These are phyloP conservation scores for Suillus cothurnatus DNA, from an alignment of 768 basidiomycete species.

Conservation along the genomic window DNA sequence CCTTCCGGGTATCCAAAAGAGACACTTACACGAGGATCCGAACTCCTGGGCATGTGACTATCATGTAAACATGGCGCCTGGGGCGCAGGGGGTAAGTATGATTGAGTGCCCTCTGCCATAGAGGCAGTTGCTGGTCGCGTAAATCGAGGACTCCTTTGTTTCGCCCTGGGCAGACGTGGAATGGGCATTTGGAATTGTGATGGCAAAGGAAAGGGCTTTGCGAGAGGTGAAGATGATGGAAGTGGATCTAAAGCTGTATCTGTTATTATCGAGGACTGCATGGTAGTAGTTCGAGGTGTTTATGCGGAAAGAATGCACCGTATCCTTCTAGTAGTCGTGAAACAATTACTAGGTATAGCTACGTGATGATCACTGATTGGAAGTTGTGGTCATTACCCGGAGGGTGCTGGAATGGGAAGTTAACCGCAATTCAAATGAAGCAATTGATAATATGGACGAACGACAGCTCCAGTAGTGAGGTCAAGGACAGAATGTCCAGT, in stretches of 20 bases:
- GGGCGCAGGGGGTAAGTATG: slow-evolving; percentile 45
- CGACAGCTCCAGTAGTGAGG: not conserved
- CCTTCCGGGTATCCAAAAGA: not conserved
- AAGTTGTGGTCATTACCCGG: slow-evolving; percentile 13
- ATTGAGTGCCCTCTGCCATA: slow-evolving; percentile 40
- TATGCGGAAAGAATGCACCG: not conserved
- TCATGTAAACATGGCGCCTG: not conserved
- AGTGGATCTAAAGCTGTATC: slow-evolving; percentile 8
- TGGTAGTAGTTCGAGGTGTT: slow-evolving; percentile 7
- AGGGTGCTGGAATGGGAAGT: slow-evolving; percentile 4
- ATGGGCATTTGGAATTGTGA: slow-evolving; percentile 34
- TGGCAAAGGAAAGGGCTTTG: slow-evolving; percentile 25
- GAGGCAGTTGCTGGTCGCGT: slow-evolving; percentile 48
- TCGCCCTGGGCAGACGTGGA: slow-evolving; percentile 33
- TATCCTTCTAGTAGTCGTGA: not conserved
- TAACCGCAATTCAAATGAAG: not conserved
- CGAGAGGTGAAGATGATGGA: slow-evolving; percentile 20
- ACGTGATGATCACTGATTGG: slow-evolving; percentile 14
- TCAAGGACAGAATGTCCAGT: not conserved
- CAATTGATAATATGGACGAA: not conserved
- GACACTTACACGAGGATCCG: not conserved
- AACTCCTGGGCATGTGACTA: not conserved
- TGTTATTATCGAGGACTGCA: slow-evolving; percentile 18
- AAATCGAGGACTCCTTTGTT: slow-evolving; percentile 29
- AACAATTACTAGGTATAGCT: slow-evolving; percentile 8